phyloP scores from a whole-genome alignment of 2,329 filamentous ascomycete species.

The Stagonosporopsis vannaccii region DNA sequence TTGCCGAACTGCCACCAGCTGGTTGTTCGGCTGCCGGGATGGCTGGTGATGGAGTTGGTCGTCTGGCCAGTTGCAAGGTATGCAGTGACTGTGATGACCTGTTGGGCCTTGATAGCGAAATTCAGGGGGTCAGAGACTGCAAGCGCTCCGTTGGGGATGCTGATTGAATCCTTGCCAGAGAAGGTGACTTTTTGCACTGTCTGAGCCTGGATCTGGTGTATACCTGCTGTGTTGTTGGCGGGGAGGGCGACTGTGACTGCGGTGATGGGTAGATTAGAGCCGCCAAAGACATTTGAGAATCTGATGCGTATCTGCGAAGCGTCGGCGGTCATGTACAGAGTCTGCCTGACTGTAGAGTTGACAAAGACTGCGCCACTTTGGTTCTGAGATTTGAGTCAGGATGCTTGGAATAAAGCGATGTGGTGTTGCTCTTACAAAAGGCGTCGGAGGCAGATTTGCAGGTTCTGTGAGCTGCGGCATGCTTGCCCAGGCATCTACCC shows the following conservation, averaged over 20 bases:
- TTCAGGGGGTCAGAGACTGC: conserved; percentile 68
- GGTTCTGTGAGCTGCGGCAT: conserved; percentile 72
- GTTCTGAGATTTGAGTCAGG: conserved; percentile 52
- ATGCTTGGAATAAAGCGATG: no score
- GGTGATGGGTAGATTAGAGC: conserved; percentile 66
- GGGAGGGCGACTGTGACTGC: conserved; percentile 66
- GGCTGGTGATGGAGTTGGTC: conserved; percentile 66
- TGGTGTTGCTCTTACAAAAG: conserved; percentile 53
- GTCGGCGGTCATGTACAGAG: conserved; percentile 65
- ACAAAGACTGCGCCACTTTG: conserved; percentile 61
- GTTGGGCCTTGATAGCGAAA: conserved; percentile 59
- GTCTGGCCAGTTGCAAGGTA: conserved; percentile 66
- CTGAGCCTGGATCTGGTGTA: conserved; percentile 59
- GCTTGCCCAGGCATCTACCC: conserved; percentile 69
- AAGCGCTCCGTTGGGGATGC: conserved; percentile 63
- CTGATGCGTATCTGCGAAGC: conserved; percentile 66
- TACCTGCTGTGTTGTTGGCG: conserved; percentile 61
- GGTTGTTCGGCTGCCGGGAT: conserved; percentile 70
- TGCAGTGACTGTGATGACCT: conserved; percentile 65
- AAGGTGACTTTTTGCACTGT: conserved; percentile 66
- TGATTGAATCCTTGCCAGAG: conserved; percentile 60
- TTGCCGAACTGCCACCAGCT: conserved; percentile 68
- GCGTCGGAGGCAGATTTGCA: conserved; percentile 66
- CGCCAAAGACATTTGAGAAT: conserved; percentile 71
- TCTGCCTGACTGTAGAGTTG: conserved; percentile 72